A percentile compares a stretch with the other conserved stretches of the same genome.
Evolutionary conservation across 805 yeast genomes (phyloP).

Genomic region (Barnettozyma sucrosica): DNA sequence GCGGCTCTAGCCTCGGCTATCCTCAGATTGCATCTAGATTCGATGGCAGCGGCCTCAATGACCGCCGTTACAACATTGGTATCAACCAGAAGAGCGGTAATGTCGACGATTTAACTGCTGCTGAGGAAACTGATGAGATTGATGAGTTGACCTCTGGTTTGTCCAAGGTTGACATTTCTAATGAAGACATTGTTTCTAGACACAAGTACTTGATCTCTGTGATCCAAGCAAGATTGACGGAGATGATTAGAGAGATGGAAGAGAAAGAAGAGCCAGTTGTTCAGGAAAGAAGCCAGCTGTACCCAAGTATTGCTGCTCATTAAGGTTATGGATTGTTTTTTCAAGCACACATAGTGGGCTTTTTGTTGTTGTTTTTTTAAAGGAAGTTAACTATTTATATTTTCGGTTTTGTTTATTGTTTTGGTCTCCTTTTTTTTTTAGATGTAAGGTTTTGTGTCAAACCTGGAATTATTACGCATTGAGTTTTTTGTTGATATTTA

Average conservation of each 20-base stretch:
- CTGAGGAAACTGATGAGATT: conserved; percentile 9
- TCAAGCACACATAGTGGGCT: too few species aligned
- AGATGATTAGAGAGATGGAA: conserved; percentile 13
- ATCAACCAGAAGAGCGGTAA: conserved; percentile 30
- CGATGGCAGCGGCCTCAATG: conserved; percentile 17
- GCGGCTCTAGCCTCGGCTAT: conserved; percentile 18
- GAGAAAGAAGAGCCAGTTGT: not conserved
- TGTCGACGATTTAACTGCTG: conserved; percentile 6
- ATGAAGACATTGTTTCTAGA: conserved; percentile 10
- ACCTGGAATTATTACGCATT: not conserved
- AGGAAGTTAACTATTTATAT: too few species aligned
- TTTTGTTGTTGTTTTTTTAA: not conserved
- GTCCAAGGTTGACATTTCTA: conserved; percentile 3
- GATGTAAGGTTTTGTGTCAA: not conserved
- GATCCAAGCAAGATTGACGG: conserved; percentile 16
- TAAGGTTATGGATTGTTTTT: conserved; percentile 1
- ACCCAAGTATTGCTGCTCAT: conserved; percentile 20
- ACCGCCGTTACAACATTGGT: conserved; percentile 32
- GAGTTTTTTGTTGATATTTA: not conserved
- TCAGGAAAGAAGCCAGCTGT: conserved; percentile 7
- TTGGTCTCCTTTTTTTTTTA: not conserved
- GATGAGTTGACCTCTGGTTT: conserved; percentile 8
- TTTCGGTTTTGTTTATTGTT: not conserved
- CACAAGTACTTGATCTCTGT: conserved; percentile 16
- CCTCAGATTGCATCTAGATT: conserved; percentile 29